Conservation (phyloP, 2,329 filamentous ascomycete genomes). For the Dendrostoma leiphaemia region DNA sequence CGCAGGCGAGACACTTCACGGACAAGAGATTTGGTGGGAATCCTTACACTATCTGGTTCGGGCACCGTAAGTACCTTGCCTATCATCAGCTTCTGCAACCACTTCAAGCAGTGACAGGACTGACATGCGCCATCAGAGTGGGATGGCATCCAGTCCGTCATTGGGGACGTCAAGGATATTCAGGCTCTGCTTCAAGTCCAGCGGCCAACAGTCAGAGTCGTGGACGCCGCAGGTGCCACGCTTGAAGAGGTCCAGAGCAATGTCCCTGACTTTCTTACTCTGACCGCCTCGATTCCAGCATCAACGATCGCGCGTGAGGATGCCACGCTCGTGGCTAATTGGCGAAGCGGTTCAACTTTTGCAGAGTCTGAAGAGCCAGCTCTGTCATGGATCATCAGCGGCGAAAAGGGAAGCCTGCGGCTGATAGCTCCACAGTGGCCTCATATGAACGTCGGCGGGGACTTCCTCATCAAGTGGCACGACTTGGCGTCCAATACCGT, state of each 20-base stretch:
- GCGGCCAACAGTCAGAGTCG: slow-evolving; percentile 36
- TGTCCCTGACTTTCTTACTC: slow-evolving; percentile 25
- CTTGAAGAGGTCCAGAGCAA: slow-evolving; percentile 31
- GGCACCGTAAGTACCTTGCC: slow-evolving; percentile 34
- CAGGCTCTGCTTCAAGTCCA: slow-evolving; percentile 44
- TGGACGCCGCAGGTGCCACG: slow-evolving; percentile 30
- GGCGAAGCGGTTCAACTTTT: slow-evolving; percentile 45
- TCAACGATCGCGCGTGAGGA: slow-evolving; percentile 25
- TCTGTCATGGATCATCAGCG: slow-evolving; percentile 46
- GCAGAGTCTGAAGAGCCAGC: slow-evolving; percentile 33
- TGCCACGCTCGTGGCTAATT: slow-evolving; percentile 37
- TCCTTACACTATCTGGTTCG: slow-evolving; percentile 38
- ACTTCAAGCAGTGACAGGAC: slow-evolving; percentile 27
- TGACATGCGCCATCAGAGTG: slow-evolving; percentile 23
- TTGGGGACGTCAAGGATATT: slow-evolving; percentile 42
- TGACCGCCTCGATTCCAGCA: slow-evolving; percentile 30
- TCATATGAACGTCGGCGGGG: slow-evolving; percentile 28
- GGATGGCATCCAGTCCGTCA: slow-evolving; percentile 41
- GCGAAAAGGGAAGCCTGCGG: slow-evolving; percentile 44
- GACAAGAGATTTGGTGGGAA: slow-evolving; percentile 47
- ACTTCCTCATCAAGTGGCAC: slow-evolving; percentile 48
- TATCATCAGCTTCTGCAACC: background rate
- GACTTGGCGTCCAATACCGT: slow-evolving; percentile 45
- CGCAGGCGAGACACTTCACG: slow-evolving; percentile 45
- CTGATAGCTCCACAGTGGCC: slow-evolving; percentile 30